Conservation (phyloP, 2,329 filamentous ascomycete species). For the Cercospora sesami region DNA sequence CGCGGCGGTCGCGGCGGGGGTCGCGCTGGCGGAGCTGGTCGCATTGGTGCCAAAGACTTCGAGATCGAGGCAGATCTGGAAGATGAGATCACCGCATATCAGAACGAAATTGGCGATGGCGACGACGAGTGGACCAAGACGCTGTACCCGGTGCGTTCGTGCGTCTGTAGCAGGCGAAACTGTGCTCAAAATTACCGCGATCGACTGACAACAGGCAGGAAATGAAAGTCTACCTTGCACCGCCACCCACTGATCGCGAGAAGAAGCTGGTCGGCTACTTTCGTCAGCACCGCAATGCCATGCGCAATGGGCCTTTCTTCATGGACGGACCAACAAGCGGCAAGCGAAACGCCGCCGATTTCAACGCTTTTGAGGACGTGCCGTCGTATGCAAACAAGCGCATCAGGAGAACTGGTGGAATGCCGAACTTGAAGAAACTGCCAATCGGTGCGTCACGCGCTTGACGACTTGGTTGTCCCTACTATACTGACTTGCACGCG, state of each 20-base stretch:
- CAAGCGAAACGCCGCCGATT: constrained; percentile 54
- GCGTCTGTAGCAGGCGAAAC: background rate
- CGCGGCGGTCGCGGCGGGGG: constrained; percentile 20
- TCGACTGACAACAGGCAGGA: constrained; percentile 10
- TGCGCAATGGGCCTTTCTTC: constrained; percentile 28
- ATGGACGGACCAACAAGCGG: constrained; percentile 38
- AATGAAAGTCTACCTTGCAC: constrained; percentile 15
- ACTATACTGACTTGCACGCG: background rate
- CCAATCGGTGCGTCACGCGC: constrained; percentile 20
- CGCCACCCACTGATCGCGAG: constrained; percentile 21
- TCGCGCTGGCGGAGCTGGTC: constrained; percentile 18
- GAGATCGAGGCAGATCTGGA: constrained; percentile 28
- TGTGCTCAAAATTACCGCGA: background rate
- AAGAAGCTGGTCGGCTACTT: constrained; percentile 16
- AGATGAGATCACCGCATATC: constrained; percentile 24
- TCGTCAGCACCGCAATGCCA: constrained; percentile 20
- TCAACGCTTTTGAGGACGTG: constrained; percentile 57
- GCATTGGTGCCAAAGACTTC: constrained; percentile 22
- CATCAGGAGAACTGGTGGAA: constrained; percentile 39
- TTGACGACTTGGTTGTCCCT: background rate
- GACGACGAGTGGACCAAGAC: constrained; percentile 25
- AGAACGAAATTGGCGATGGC: constrained; percentile 16
- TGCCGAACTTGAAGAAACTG: constrained; percentile 53
- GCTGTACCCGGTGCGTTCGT: constrained; percentile 25
- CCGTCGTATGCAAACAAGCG: constrained; percentile 44